Base-by-base conservation (phyloP, 306 rosid genomes). In the Fagus sylvatica region DNA sequence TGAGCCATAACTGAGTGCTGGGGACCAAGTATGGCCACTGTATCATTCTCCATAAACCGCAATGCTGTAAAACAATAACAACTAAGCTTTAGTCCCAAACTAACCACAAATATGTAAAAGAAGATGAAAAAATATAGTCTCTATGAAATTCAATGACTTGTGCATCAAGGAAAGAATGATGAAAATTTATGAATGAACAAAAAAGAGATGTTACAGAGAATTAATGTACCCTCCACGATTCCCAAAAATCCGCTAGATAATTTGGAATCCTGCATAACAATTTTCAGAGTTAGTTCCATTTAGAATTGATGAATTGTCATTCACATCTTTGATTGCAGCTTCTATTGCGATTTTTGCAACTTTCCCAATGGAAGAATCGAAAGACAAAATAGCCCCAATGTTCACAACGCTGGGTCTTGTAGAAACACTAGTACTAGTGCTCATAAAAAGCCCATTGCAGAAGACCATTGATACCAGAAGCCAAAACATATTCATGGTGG, bases 1-100 rank as follows among this genome's bases (percentile, higher is more conserved):
- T 96, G 98, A 82, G 98, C 98, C 42, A 91, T 89, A 74, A 84
- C 91, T 64, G 96, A 95, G 61, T 79, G 80, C 74, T 86, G 98
- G 6, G 99, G 97, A 7, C 99, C 99, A 80, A 96, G 91, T 86
- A 96, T 89, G 48, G 99, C 99, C 79, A 93, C 87, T 9, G 93
- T 84, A 48, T 83, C 85, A 22, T 60, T 82, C 82, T 88, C 91
- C 89, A 89, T 91, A 73, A 96, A 86, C 82, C 74, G 79, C 84
- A 91, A 90, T 80, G 91, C 99, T 96, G 96, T 39, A 7, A 40
- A 66, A 22, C 28, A 22, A 22, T 22, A 22, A 22, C 28, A 22
- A 22, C 28, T 22, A 22, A 22, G 28, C 28, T 22, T 22, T 22
- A 22, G 28, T 22, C 28, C 28, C 28, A 22, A 22, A 22, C 28